These are phyloP conservation scores for Lentinula detonsa DNA, from an alignment of 768 basidiomycete genomes.

Conservation along the genomic window DNA sequence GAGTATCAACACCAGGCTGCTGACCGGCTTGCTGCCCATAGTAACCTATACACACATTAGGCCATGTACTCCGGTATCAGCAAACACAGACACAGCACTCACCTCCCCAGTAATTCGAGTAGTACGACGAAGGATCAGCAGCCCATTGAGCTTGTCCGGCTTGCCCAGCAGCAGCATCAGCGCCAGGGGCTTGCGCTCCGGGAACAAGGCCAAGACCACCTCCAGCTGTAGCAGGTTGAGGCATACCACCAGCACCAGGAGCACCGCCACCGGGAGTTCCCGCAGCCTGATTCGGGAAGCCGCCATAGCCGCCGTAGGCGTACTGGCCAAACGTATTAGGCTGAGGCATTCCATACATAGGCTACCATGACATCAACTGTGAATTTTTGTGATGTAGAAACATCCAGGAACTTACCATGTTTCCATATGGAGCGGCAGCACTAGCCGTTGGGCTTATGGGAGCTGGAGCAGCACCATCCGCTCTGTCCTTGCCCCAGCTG, in stretches of 20 bases:
- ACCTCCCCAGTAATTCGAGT: conserved; percentile 85
- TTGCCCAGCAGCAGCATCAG: conserved; percentile 48
- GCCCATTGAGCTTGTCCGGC: conserved; percentile 74
- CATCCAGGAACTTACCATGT: conserved; percentile 52
- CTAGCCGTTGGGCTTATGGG: conserved; percentile 56
- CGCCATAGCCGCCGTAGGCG: conserved; percentile 68
- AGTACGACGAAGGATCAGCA: conserved; percentile 69
- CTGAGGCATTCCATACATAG: conserved; percentile 89
- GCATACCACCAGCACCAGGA: conserved; percentile 54
- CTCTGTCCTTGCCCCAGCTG: conserved; percentile 97
- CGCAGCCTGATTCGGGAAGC: conserved; percentile 56
- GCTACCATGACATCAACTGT: conserved; percentile 32
- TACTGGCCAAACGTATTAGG: conserved; percentile 75
- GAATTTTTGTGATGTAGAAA: conserved; percentile 4
- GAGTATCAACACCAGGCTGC: conserved; percentile 50
- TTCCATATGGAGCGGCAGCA: conserved; percentile 65
- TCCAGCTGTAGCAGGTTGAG: conserved; percentile 49
- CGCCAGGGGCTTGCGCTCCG: conserved; percentile 50
- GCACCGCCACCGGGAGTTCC: conserved; percentile 41
- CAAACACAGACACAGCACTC: conserved; percentile 18
- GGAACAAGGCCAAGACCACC: conserved; percentile 50
- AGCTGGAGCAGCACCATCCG: conserved; percentile 58
- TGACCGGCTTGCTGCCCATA: conserved; percentile 71
- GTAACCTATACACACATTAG: conserved; percentile 48
- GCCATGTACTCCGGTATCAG: background rate